Conservation (phyloP, 2,329 filamentous ascomycete species). For the Trichoderma aggressivum region DNA sequence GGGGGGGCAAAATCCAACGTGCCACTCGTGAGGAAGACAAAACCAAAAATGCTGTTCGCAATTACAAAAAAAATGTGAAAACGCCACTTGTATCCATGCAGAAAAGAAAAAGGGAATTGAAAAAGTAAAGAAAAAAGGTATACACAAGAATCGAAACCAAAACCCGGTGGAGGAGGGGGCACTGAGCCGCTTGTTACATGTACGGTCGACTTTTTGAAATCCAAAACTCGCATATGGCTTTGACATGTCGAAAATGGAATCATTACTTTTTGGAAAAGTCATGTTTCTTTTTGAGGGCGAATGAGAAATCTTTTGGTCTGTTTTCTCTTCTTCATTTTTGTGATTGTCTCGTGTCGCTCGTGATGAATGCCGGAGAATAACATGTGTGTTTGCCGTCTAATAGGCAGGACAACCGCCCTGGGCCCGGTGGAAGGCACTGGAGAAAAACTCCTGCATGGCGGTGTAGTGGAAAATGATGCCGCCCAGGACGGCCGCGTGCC, state of each 20-base stretch:
- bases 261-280: background rate
- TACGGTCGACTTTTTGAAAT: background rate
- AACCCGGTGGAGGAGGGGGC: background rate
- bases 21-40: background rate
- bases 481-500: constrained; percentile 91
- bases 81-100: constrained; percentile 1
- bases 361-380: background rate
- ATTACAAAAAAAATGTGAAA: background rate
- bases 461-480: constrained; percentile 97
- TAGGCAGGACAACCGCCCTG: constrained; percentile 56
- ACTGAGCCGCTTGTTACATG: constrained; percentile 5
- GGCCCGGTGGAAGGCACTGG: constrained; percentile 68
- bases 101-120: background rate
- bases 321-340: background rate
- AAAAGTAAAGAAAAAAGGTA: background rate
- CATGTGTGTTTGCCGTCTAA: constrained; percentile 26
- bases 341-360: background rate
- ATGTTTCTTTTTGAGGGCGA: background rate
- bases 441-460: constrained; percentile 94
- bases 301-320: background rate
- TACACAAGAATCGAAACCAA: constrained; percentile 2
- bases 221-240: background rate
- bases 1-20: background rate
- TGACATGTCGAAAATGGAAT: background rate
- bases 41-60: background rate